Base-by-base conservation (phyloP, 2,329 filamentous ascomycete genomes). In the Penicillium concentricum region DNA sequence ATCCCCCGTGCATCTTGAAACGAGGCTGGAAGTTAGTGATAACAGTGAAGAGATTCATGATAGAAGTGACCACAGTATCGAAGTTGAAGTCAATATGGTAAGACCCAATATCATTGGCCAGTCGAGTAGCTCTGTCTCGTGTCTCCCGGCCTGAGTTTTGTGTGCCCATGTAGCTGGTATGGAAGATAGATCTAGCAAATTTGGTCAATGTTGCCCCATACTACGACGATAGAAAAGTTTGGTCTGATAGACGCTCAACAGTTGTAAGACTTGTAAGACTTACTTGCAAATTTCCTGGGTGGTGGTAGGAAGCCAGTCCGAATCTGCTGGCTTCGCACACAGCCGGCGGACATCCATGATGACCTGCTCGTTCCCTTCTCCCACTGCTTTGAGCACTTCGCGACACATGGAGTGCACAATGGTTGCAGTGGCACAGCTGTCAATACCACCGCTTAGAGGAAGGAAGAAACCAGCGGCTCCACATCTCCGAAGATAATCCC, bases 81-180 rank as follows among this genome's bases (percentile, higher is more conserved):
- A 93, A 91, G 66, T 91, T 84, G 43, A 91, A 77, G 67, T 92
- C 83, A 4, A 84, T 79, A 68, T 94, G 91, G 66, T 91, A 87
- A 16, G 83, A 79, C 3, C 89, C 90, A 51, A 93, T 91, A n/a
- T 72, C 71, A 13, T 69, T 65, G 0, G 78, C 70, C 2, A 93
- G 79, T 0, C 82, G 78, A 66, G 83, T 82, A 1, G 90, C 87
- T 28, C 90, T 79, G 45, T 81, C 78, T 10, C 89, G 78, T 0
- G 89, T 92, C 61, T 91, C 87, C 41, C 77, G 75, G 48, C 83
- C 86, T 41, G 87, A 87, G 60, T 88, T 84, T 62, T 80, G 76
- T 67, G 86, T 92, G 12, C 88, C 89, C 85, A 91, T 88, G 72
- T 86, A 90, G 45, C 81, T 79, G 2, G 87, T 90, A 62, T 83